Base-by-base conservation (phyloP, 225 moss, liverwort and hornwort genomes). In the Pseudisothecium myosuroides region DNA sequence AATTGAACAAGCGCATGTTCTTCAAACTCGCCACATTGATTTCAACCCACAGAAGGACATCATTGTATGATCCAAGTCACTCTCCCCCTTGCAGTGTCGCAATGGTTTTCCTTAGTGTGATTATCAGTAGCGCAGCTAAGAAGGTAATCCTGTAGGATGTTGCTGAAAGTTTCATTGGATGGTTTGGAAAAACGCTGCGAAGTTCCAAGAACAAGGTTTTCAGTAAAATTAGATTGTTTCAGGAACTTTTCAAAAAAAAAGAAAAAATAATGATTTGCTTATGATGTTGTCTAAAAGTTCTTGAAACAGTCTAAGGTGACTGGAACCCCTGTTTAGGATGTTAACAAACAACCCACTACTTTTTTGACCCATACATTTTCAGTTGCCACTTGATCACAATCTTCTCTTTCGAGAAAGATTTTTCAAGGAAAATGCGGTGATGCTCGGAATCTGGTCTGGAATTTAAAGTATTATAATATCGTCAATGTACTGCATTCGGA, bases 21-120 rank as follows among this genome's bases (percentile, higher is more conserved):
- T 96, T 76, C 96, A 98, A 93, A 94, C 95, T 80, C 96, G 96
- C 22, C 95, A 98, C 89, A 91, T 98, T 41, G 98, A 98, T 93
- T 98, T 98, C 91, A 98, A 96, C 86, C 93, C 96, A 64, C 94
- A 95, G 85, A 98, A 95, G 55, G 85, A 96, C 64, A 88, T 95
- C 58, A 90, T 98, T 92, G 96, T 97, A 95, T 56, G 87, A 82
- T 89, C 84, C 62, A 75, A 55, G 32, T 76, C 72, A 34, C 86
- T 80, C 56, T 58, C 43, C 32, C 64, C 85, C 87, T 83, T 74
- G 29, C 84, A 47, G n/a, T 49, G 49, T 88, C 45, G 52, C 61
- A 55, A 67, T 83, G 50, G 72, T 76, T 85, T 78, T 75, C 7
- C 45, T 76, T 76, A 12, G 49, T 82, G 50, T 72, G 72, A 52